Evolutionary conservation across 176 grass and related monocot genomes (phyloP).

Genomic region (Oryza punctata): DNA sequence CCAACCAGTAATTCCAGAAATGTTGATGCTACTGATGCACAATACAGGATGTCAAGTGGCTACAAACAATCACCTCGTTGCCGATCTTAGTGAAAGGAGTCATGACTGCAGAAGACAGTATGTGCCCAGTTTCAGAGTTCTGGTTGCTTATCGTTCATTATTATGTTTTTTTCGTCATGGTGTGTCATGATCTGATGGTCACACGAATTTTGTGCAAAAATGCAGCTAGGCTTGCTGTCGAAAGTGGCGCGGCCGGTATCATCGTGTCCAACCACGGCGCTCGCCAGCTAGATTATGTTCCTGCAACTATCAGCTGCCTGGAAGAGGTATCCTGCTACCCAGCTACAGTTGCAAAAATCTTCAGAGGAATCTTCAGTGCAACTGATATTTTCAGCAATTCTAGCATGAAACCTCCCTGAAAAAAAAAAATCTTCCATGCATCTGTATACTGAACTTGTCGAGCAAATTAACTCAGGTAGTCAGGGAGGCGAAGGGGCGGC

Average conservation of each 20-base stretch:
- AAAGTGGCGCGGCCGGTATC: constrained; percentile 70
- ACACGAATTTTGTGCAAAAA: constrained; percentile 19
- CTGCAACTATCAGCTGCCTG: constrained; percentile 88
- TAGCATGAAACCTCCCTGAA: neutral
- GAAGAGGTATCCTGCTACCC: constrained; percentile 66
- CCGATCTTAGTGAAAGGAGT: constrained; percentile 91
- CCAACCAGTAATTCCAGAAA: neutral
- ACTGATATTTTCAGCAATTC: neutral
- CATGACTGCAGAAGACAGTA: constrained; percentile 93
- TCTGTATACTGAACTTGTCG: neutral
- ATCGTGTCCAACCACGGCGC: constrained; percentile 96
- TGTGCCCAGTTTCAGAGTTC: constrained; percentile 6
- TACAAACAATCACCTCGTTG: constrained; percentile 78
- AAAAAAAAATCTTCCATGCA: neutral
- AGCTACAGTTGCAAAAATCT: neutral
- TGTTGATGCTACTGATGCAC: neutral
- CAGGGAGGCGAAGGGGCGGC: constrained; percentile 58
- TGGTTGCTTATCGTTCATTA: neutral
- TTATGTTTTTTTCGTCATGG: neutral
- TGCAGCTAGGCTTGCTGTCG: constrained; percentile 73
- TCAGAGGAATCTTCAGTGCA: constrained; percentile 11
- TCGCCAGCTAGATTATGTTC: constrained; percentile 89
- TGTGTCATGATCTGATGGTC: neutral
- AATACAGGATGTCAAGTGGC: constrained; percentile 82
- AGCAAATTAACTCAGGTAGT: constrained; percentile 57